Percentiles rank a stretch among this genome's conserved stretches.
Conservation (phyloP, 1,139 yeast species). For the Yamadazyma atmosphaerica region DNA sequence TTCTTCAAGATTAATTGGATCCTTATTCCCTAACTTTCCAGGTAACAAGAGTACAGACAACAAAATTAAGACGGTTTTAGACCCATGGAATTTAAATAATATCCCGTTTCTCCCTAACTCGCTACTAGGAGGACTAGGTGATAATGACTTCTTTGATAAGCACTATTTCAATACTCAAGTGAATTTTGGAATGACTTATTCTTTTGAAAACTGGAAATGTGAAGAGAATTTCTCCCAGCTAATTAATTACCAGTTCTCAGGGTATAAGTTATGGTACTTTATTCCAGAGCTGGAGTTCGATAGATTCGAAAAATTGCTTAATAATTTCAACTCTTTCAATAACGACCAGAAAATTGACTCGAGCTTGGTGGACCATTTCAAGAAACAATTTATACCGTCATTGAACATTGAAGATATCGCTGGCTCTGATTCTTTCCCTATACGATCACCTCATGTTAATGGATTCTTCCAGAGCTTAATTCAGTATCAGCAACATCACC, state of each 20-base stretch:
- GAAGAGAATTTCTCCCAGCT: slow-evolving; percentile 77
- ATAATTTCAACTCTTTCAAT: not conserved
- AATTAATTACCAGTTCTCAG: slow-evolving; percentile 72
- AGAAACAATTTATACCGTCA: not conserved
- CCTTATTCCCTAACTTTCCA: not conserved
- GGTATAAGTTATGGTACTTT: slow-evolving; percentile 75
- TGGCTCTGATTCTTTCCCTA: slow-evolving; percentile 15
- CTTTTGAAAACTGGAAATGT: slow-evolving; percentile 70
- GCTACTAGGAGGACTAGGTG: slow-evolving; percentile 39
- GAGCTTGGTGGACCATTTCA: not conserved
- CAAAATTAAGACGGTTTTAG: slow-evolving; percentile 16
- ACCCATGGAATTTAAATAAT: slow-evolving; percentile 75
- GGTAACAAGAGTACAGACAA: not conserved
- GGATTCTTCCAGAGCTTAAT: slow-evolving; percentile 26
- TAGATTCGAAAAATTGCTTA: slow-evolving; percentile 48
- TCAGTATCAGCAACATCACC: slow-evolving; percentile 11
- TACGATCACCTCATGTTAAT: slow-evolving; percentile 26
- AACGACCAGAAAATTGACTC: not conserved
- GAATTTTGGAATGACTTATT: slow-evolving; percentile 62
- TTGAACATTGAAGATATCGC: not conserved
- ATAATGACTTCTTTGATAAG: slow-evolving; percentile 42
- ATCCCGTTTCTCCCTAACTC: slow-evolving; percentile 60
- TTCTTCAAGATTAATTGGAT: not conserved
- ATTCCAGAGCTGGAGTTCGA: slow-evolving; percentile 69
- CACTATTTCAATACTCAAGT: slow-evolving; percentile 31